Evolutionary conservation across 1,139 yeast genomes (phyloP).

Genomic region (Hansenula lynferdii): DNA sequence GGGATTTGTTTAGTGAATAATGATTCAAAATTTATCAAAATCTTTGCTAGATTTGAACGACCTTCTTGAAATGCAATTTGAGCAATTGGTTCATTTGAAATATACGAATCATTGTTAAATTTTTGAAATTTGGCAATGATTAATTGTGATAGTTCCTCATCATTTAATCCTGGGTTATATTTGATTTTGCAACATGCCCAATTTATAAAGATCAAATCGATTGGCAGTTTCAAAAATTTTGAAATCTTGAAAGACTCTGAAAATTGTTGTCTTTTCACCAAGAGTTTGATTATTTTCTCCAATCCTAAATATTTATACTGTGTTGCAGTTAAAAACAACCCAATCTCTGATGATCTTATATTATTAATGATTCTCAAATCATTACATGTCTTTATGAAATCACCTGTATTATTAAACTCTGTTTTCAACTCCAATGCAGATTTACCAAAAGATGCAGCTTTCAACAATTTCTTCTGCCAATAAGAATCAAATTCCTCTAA

Average conservation of each 20-base stretch:
- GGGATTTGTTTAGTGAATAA: conserved; percentile 58
- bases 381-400: conserved; percentile 59
- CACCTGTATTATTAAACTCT: conserved; percentile 1
- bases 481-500: conserved; percentile 68
- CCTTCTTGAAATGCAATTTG: conserved; percentile 82
- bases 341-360: conserved; percentile 58
- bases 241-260: conserved; percentile 60
- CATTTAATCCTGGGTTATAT: conserved; percentile 47
- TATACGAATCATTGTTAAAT: conserved; percentile 27
- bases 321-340: conserved; percentile 57
- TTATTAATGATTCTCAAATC: conserved; percentile 65
- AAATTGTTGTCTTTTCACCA: conserved; percentile 59
- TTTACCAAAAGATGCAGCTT: conserved; percentile 88
- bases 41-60: conserved; percentile 59
- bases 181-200: conserved; percentile 82
- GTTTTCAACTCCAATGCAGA: conserved; percentile 27
- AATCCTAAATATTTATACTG: conserved; percentile 49
- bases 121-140: conserved; percentile 42
- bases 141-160: conserved; percentile 48
- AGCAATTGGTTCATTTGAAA: conserved; percentile 63
- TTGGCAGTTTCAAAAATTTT: conserved; percentile 45
- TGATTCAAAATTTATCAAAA: conserved; percentile 65
- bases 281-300: conserved; percentile 49
- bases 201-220: conserved; percentile 55
- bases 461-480: conserved; percentile 75